Conservation (phyloP, 2,329 filamentous ascomycete species). For the Aspergillus ochraceoroseus region DNA sequence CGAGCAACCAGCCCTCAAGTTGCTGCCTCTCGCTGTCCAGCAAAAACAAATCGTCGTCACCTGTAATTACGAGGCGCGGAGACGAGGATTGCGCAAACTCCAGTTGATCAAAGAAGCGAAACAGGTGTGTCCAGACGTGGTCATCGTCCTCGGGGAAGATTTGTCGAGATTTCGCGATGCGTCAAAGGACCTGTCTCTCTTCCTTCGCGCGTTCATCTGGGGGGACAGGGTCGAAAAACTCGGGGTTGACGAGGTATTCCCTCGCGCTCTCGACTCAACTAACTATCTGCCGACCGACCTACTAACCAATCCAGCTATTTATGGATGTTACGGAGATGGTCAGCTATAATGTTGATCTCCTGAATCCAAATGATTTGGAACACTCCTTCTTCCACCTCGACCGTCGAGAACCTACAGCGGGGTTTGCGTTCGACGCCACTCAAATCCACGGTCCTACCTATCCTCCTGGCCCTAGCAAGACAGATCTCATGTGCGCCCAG, state of each 20-base stretch:
- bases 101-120: constrained; percentile 80
- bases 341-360: constrained; percentile 67
- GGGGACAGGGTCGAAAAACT: constrained; percentile 71
- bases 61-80: constrained; percentile 87
- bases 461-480: constrained; percentile 34
- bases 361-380: constrained; percentile 61
- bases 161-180: constrained; percentile 77
- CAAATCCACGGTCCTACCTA: constrained; percentile 60
- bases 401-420: constrained; percentile 66
- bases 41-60: constrained; percentile 92
- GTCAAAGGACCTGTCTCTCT: constrained; percentile 72
- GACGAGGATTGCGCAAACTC: constrained; percentile 64
- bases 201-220: constrained; percentile 72
- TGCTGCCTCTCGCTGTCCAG: constrained; percentile 73
- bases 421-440: constrained; percentile 73
- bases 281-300: no score
- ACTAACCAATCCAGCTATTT: constrained; percentile 48
- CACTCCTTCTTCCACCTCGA: constrained; percentile 77
- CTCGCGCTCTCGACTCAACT: no score
- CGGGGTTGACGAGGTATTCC: constrained; percentile 77
- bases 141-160: constrained; percentile 83
- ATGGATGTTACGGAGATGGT: constrained; percentile 82
- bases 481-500: constrained; percentile 16
- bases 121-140: constrained; percentile 72
- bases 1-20: constrained; percentile 67